Base-by-base conservation (phyloP, 345 rosid genomes). In the Combretum micranthum region DNA sequence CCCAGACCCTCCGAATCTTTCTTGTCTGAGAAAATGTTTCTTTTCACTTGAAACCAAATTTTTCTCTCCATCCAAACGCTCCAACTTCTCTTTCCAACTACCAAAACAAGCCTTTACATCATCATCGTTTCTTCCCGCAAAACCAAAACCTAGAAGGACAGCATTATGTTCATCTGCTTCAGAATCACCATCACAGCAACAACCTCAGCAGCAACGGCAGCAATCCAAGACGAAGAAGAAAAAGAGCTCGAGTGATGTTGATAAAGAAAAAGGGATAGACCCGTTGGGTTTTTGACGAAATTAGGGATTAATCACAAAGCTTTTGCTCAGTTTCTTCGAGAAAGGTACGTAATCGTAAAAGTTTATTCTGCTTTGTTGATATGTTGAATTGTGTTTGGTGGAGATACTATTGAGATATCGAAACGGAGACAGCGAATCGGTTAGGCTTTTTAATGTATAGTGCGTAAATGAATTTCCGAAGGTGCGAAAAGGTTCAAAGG, bases 261-360 rank as follows among this genome's bases (percentile, higher is more conserved):
- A 66, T 20, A 70, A 52, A 17, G 85, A 82, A 52, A 72, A 76
- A 64, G 82, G 77, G 61, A 52, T 75, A 3, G 75, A 84, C 76
- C 85, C 91, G 80, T 78, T 64, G 92, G 92, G 53, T 85, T 85
- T 66, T 84, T 92, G 45, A 65, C 77, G 4, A 86, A 66, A 77
- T 74, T 74, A 32, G 91, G 86, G 63, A 67, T 92, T 72, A 60
- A 90, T 60, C 96, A 92, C 56, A 88, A 84, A 61, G 73, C 72
- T 54, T 86, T 86, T 61, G 85, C 91, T 66, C 87, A 84, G 65
- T 92, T 83, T 77, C 95, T 88, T 57, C 88, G 97, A 17, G 98
- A 92, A 76, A 88, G 98, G 98, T 92, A 52, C 15, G 12, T 8
- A 39, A 17, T 37, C 19, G n/a, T n/a, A n/a, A n/a, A n/a, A n/a